Conservation (phyloP, 202 grass and related monocot species). For the Digitaria exilis region DNA sequence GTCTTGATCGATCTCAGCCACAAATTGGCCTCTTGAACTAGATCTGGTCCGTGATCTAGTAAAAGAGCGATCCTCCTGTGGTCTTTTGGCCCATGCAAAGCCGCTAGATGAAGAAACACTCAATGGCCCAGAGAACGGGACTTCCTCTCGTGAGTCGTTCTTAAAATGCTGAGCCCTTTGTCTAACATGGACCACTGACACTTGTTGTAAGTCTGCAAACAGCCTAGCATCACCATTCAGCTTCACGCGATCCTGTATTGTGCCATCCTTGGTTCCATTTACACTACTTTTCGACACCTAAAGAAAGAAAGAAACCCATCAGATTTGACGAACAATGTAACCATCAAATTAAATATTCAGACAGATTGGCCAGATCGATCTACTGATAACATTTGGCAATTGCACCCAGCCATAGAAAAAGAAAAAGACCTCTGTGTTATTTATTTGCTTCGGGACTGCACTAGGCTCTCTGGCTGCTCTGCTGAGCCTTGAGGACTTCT, state of each 20-base stretch:
- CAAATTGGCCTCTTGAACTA: constrained; percentile 56
- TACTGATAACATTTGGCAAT: constrained; percentile 20
- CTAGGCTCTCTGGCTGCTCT: constrained; percentile 53
- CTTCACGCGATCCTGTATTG: constrained; percentile 38
- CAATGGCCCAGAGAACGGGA: constrained; percentile 76
- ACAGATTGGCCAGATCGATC: not conserved
- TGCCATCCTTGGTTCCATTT: constrained; percentile 46
- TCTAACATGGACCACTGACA: constrained; percentile 44
- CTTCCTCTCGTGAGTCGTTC: constrained; percentile 57
- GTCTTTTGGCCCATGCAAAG: constrained; percentile 89
- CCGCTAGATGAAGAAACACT: constrained; percentile 74
- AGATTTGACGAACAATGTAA: constrained; percentile 7
- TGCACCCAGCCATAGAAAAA: constrained; percentile 24
- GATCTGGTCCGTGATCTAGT: constrained; percentile 51
- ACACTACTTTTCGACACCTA: constrained; percentile 56
- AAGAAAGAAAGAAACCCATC: constrained; percentile 40
- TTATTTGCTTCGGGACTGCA: constrained; percentile 38
- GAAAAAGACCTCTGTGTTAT: constrained; percentile 37
- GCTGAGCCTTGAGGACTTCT: constrained; percentile 65
- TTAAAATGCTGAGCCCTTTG: constrained; percentile 42
- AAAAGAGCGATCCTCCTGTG: constrained; percentile 49
- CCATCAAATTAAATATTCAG: constrained; percentile 9
- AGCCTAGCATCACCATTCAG: constrained; percentile 58
- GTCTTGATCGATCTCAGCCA: constrained; percentile 27
- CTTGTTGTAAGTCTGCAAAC: constrained; percentile 55